These are phyloP conservation scores for Pseudozyma hubeiensis DNA, from an alignment of 1,284 basidiomycete species.

Conservation along the genomic window DNA sequence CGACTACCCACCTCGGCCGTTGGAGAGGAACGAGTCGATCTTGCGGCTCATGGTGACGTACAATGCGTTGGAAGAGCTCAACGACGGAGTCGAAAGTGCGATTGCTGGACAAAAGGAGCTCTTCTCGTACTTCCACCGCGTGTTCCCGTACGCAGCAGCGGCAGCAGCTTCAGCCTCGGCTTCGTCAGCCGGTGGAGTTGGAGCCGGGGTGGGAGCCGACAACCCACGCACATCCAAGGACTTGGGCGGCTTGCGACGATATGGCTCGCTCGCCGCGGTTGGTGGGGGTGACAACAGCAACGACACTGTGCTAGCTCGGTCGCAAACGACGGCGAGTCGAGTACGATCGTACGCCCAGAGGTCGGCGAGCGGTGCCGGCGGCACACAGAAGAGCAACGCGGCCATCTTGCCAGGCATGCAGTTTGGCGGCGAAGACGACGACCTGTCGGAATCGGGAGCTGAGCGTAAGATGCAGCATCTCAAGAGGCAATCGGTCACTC, in stretches of 20 bases:
- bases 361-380: conserved; percentile 16
- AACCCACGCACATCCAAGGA: conserved; percentile 23
- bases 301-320: conserved; percentile 23
- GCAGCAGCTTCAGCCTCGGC: conserved; percentile 40
- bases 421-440: conserved; percentile 20
- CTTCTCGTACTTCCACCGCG: conserved; percentile 78
- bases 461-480: conserved; percentile 33
- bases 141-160: conserved; percentile 47
- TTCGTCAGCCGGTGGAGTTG: conserved; percentile 16
- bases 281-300: conserved; percentile 24
- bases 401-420: conserved; percentile 38
- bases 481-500: conserved; percentile 53
- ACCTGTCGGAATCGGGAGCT: conserved; percentile 27
- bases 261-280: conserved; percentile 36
- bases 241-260: conserved; percentile 26
- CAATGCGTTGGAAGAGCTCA: conserved; percentile 82
- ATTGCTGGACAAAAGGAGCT: conserved; percentile 85
- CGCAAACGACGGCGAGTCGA: conserved; percentile 24
- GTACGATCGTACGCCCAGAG: conserved; percentile 34
- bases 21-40: conserved; percentile 80
- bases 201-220: conserved; percentile 1
- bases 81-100: conserved; percentile 86
- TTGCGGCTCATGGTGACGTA: conserved; percentile 89
- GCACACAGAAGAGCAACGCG: conserved; percentile 13
- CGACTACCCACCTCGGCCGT: conserved; percentile 73